Base-by-base conservation (phyloP, 345 rosid species). In the Mangifera indica region DNA sequence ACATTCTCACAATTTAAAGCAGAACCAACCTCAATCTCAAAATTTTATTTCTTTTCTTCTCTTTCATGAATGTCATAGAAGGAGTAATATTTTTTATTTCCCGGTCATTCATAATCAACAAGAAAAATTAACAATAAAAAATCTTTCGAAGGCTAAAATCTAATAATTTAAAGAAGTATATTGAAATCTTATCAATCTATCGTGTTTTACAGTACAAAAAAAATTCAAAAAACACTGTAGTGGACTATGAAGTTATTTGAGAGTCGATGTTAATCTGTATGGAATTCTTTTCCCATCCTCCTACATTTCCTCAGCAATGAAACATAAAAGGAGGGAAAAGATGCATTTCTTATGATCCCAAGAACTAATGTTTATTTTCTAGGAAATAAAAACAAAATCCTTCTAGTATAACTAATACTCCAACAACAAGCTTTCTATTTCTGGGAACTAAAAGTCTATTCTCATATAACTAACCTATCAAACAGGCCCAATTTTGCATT, bases 1-100 rank as follows among this genome's bases (percentile, higher is more conserved):
- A 4, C 53, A 49, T 14, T 49, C 21, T 67, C 55, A 25, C 11
- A 57, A 61, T 32, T 63, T 69, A 8, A 42, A 61, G 69, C 46
- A 45, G 34, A 68, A 69, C 49, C 49, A 44, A 44, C 58, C 52
- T 70, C 34, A 46, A 12, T 49, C 59, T 21, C 37, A 63, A 40
- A 20, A 20, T 44, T 20, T 63, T 48, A 3, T 14, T 59, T 59
- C 40, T 26, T 17, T 59, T 0, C 3, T 10, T 45, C 25, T 48
- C 10, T 48, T 49, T 49, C 34, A 63, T 8, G 14, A 63, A 17
- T 25, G 12, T 45, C 15, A 12, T 9, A 17, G 18, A 53, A 2
- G 10, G 29, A 24, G 44, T 64, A 46, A 1, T 22, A 64, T 15
- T 22, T 63, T 18, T 63, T 17, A 7, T 45, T 13, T 63, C 53